Evolutionary conservation across 805 yeast genomes (phyloP).

Genomic region (Kregervanrija delftensis): DNA sequence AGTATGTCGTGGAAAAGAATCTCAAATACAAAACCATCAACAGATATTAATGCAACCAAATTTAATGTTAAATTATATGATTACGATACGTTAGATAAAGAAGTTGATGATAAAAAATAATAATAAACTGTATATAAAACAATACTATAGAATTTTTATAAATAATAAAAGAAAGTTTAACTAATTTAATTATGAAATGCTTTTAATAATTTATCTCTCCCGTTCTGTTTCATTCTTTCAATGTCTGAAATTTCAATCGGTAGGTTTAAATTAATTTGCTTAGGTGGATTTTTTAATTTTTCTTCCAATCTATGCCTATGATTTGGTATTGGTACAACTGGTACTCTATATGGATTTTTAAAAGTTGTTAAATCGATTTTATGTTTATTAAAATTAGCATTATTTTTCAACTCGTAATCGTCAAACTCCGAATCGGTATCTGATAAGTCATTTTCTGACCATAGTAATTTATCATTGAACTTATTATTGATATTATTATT

Average conservation of each 20-base stretch:
- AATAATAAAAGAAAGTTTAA: neutral
- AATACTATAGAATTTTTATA: neutral
- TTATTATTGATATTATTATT: too few species aligned
- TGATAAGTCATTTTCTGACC: too few species aligned
- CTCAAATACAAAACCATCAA: conserved; percentile 1
- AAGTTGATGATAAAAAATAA: neutral
- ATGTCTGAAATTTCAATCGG: conserved; percentile 3
- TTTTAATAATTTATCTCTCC: conserved; percentile 11
- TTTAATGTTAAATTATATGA: conserved; percentile 15
- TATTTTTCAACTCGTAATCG: too few species aligned
- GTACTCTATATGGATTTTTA: neutral
- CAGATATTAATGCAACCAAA: conserved; percentile 1
- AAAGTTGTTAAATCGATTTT: too few species aligned
- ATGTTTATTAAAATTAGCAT: too few species aligned
- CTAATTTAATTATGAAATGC: conserved; percentile 2
- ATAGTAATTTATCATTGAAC: too few species aligned
- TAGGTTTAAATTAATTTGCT: conserved; percentile 4
- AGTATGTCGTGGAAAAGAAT: too few species aligned
- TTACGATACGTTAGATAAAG: conserved; percentile 9
- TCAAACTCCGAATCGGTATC: too few species aligned
- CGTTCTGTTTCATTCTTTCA: conserved; percentile 9
- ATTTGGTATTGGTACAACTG: neutral
- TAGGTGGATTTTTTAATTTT: conserved; percentile 1
- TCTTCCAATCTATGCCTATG: conserved; percentile 5
- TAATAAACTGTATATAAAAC: neutral